These are phyloP conservation scores for Volvox carteri DNA, from an alignment of 163 green algal species.

Conservation along the genomic window DNA sequence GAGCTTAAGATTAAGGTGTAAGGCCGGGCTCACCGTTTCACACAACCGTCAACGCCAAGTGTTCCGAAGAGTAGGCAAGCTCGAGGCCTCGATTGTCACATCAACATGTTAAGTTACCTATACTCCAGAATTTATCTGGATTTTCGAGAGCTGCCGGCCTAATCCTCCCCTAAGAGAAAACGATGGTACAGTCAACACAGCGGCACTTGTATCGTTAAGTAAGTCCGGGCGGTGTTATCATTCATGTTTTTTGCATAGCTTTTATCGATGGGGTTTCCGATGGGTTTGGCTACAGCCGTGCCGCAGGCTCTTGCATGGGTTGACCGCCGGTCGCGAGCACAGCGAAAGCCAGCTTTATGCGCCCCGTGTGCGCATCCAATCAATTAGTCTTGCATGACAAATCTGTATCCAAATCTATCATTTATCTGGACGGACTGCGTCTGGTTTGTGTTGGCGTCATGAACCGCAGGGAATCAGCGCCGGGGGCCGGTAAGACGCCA, in stretches of 20 bases:
- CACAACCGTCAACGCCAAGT: slow-evolving; percentile 11
- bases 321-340: not conserved
- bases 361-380: not conserved
- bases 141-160: not conserved
- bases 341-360: not conserved
- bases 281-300: not conserved
- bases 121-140: no score
- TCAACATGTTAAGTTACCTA: no score
- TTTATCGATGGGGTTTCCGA: no score
- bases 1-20: not conserved
- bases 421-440: no score
- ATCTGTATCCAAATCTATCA: not conserved
- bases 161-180: not conserved
- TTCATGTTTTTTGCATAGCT: no score
- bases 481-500: no score
- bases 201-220: not conserved
- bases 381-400: not conserved
- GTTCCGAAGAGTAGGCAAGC: no score
- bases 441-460: no score
- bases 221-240: no score
- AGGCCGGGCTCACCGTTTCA: slow-evolving; percentile 8
- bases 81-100: no score
- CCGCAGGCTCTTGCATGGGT: not conserved
- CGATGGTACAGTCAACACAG: not conserved
- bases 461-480: no score